Percentiles rank a stretch among this genome's conserved stretches.
These are phyloP conservation scores for Malassezia pachydermatis DNA, from an alignment of 1,284 basidiomycete species.

Conservation along the genomic window DNA sequence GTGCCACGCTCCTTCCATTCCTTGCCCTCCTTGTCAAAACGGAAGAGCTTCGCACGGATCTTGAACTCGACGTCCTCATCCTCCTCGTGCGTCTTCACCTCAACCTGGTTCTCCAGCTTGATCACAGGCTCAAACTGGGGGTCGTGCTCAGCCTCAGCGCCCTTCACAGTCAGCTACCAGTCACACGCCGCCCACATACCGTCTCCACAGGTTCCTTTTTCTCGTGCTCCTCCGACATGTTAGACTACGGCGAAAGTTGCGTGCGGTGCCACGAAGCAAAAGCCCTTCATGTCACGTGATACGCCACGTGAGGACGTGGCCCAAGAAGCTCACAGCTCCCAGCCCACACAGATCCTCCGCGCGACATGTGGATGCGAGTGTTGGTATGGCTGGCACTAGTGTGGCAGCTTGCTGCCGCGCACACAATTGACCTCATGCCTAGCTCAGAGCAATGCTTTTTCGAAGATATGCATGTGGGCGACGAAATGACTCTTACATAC, in stretches of 20 bases:
- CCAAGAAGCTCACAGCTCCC: background rate
- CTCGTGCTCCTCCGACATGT: constrained; percentile 17
- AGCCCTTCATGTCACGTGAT: constrained; percentile 1
- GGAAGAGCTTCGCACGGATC: constrained; percentile 93
- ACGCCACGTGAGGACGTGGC: background rate
- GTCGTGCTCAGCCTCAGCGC: constrained; percentile 72
- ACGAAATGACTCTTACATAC: constrained; percentile 98
- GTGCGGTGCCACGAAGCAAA: constrained; percentile 1
- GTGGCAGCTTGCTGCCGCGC: constrained; percentile 14
- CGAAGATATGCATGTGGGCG: constrained; percentile 85
- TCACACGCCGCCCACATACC: constrained; percentile 1
- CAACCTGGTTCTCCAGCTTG: constrained; percentile 89
- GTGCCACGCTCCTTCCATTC: constrained; percentile 90
- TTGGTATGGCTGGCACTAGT: constrained; percentile 12
- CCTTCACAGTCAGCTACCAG: constrained; percentile 1
- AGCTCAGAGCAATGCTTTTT: constrained; percentile 92
- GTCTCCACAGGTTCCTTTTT: constrained; percentile 8
- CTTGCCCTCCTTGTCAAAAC: constrained; percentile 67
- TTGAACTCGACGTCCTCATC: constrained; percentile 90
- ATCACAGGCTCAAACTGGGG: constrained; percentile 92
- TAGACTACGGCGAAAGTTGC: background rate
- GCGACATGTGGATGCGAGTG: constrained; percentile 4
- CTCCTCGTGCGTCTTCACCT: constrained; percentile 90
- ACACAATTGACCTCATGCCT: constrained; percentile 58
- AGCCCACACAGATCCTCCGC: background rate